These are phyloP conservation scores for Phytophthora podocarpi DNA, from an alignment of 352 stramenopile species.

Conservation along the genomic window DNA sequence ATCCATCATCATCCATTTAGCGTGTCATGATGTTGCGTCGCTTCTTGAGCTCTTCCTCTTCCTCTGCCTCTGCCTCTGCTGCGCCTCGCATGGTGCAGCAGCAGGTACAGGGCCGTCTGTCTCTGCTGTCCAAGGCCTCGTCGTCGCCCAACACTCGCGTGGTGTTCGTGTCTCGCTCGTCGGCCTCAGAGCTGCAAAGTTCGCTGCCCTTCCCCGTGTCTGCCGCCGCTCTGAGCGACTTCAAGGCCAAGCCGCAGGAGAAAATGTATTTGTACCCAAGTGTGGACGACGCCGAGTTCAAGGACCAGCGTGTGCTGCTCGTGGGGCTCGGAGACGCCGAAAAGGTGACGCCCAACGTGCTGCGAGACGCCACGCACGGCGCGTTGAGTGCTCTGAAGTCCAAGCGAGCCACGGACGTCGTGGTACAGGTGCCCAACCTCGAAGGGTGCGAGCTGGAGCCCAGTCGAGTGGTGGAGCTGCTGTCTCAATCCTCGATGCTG, in stretches of 20 bases:
- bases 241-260: conserved; percentile 68
- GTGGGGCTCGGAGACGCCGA: conserved; percentile 72
- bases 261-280: conserved; percentile 77
- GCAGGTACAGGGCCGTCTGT: conserved; percentile 57
- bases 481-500: conserved; percentile 79
- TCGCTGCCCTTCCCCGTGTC: conserved; percentile 75
- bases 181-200: conserved; percentile 28
- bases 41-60: conserved; percentile 43
- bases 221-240: conserved; percentile 63
- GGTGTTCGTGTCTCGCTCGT: conserved; percentile 51
- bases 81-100: conserved; percentile 71
- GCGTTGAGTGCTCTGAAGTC: conserved; percentile 53
- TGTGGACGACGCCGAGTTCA: conserved; percentile 36
- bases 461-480: conserved; percentile 61
- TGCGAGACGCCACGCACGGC: conserved; percentile 73
- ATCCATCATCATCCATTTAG: no score
- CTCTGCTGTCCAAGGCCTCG: conserved; percentile 29
- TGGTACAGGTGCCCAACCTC: conserved; percentile 61
- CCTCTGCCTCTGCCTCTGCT: conserved; percentile 16
- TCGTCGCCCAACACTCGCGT: conserved; percentile 48
- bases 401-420: conserved; percentile 59
- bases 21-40: conserved; percentile 37
- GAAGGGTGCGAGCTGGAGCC: conserved; percentile 31
- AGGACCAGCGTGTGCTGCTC: conserved; percentile 66
- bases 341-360: conserved; percentile 64